These are phyloP conservation scores for Aureobasidium subglaciale DNA, from an alignment of 2,329 filamentous ascomycete species.

Conservation along the genomic window DNA sequence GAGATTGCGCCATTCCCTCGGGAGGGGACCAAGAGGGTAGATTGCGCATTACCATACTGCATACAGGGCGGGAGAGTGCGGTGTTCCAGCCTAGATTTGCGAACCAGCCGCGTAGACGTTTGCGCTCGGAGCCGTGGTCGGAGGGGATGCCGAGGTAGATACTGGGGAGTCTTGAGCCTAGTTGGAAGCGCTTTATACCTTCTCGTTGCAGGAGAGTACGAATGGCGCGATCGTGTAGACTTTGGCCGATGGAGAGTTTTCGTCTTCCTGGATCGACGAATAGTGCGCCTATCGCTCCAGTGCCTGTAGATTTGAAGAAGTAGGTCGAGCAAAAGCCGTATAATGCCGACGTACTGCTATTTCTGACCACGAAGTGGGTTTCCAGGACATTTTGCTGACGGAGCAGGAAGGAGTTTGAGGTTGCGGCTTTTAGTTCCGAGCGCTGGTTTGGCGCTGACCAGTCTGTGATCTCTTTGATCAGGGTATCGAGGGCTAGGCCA, in stretches of 20 bases:
- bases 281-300: slow-evolving; percentile 75
- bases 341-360: slow-evolving; percentile 82
- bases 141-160: slow-evolving; percentile 79
- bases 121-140: slow-evolving; percentile 53
- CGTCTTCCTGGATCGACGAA: slow-evolving; percentile 82
- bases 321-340: slow-evolving; percentile 93
- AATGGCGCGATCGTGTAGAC: slow-evolving; percentile 78
- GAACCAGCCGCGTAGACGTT: slow-evolving; percentile 70
- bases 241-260: slow-evolving; percentile 74
- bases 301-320: slow-evolving; percentile 60
- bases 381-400: slow-evolving; percentile 65
- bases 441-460: slow-evolving; percentile 57
- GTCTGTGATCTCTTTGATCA: slow-evolving; percentile 65
- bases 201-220: slow-evolving; percentile 64
- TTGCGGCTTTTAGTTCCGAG: slow-evolving; percentile 62
- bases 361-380: slow-evolving; percentile 84
- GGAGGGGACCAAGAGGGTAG: slow-evolving; percentile 68
- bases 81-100: slow-evolving; percentile 79
- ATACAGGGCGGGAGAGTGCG: slow-evolving; percentile 54
- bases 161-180: slow-evolving; percentile 74
- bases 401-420: slow-evolving; percentile 69
- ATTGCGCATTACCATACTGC: slow-evolving; percentile 67
- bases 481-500: slow-evolving; percentile 61
- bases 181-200: slow-evolving; percentile 70
- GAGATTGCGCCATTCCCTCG: slow-evolving; percentile 65